Percentiles rank a stretch among this genome's conserved stretches.
Evolutionary conservation across 805 yeast species (phyloP).

Genomic region (Clavispora asparagi): DNA sequence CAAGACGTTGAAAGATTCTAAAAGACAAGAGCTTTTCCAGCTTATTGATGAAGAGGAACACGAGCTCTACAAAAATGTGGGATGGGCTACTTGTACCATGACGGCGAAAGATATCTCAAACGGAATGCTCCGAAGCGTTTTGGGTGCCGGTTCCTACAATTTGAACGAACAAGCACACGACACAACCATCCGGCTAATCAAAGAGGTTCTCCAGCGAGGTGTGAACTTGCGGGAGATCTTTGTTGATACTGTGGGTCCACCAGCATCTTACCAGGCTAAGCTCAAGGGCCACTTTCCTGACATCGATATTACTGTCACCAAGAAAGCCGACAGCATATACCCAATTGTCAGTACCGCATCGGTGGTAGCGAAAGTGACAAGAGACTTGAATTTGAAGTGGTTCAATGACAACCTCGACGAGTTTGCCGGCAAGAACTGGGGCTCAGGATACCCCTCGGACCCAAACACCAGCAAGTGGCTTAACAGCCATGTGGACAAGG

Average conservation of each 20-base stretch:
- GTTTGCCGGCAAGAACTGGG: slow-evolving; percentile 40
- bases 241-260: slow-evolving; percentile 98
- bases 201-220: slow-evolving; percentile 54
- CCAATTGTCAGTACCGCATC: slow-evolving; percentile 95
- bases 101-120: slow-evolving; percentile 82
- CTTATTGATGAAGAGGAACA: slow-evolving; percentile 44
- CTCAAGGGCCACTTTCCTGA: slow-evolving; percentile 64
- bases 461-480: slow-evolving; percentile 84
- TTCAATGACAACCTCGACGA: slow-evolving; percentile 23
- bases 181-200: slow-evolving; percentile 77
- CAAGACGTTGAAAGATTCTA: slow-evolving; percentile 71
- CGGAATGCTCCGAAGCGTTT: slow-evolving; percentile 71
- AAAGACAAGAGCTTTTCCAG: slow-evolving; percentile 58
- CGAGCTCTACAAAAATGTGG: slow-evolving; percentile 55
- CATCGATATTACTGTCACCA: slow-evolving; percentile 73
- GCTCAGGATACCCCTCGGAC: slow-evolving; percentile 95
- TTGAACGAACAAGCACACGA: slow-evolving; percentile 96
- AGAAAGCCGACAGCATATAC: slow-evolving; percentile 89
- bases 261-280: slow-evolving; percentile 74
- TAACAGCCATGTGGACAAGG: slow-evolving; percentile 50
- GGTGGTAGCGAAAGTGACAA: slow-evolving; percentile 92
- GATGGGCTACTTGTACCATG: slow-evolving; percentile 84
- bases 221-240: slow-evolving; percentile 66
- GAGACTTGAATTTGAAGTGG: slow-evolving; percentile 59
- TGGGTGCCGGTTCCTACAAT: slow-evolving; percentile 54